These are phyloP conservation scores for Talaromyces trachyspermus DNA, from an alignment of 495 filamentous ascomycete genomes.

Conservation along the genomic window DNA sequence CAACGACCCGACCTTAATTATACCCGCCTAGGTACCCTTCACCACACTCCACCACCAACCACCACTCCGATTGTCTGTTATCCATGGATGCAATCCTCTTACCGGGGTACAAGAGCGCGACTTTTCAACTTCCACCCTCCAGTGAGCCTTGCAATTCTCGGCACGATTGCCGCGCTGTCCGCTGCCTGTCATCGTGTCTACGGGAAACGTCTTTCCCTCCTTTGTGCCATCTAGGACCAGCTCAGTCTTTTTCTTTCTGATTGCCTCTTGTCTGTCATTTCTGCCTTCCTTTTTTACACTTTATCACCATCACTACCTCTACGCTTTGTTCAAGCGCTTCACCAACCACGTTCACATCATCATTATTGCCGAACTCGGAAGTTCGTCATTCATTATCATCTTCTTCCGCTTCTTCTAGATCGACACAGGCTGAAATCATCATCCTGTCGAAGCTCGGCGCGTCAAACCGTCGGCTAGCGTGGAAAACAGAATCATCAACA, in stretches of 20 bases:
- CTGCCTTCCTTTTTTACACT: not conserved
- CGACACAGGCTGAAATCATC: no score
- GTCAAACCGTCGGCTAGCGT: no score
- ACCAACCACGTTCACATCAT: no score
- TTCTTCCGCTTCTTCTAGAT: no score
- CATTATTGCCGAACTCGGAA: not conserved
- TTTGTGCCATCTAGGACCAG: not conserved
- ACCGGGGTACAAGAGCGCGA: conserved; percentile 6
- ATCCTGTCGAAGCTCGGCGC: no score
- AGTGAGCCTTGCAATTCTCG: not conserved
- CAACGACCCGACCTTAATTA: not conserved
- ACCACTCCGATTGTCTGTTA: not conserved
- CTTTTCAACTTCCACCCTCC: not conserved
- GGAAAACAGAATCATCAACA: no score
- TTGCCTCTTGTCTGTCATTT: not conserved
- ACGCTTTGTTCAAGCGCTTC: no score
- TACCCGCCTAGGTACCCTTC: not conserved
- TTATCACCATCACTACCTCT: no score
- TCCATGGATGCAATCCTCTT: conserved; percentile 6
- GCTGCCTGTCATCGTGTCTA: not conserved
- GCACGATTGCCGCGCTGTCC: conserved; percentile 3
- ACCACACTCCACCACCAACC: not conserved
- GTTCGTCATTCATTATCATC: no score
- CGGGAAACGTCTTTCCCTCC: not conserved
- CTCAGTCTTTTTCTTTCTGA: not conserved